Evolutionary conservation across 1,284 basidiomycete genomes (phyloP).

Genomic region (Naganishia sp.): DNA sequence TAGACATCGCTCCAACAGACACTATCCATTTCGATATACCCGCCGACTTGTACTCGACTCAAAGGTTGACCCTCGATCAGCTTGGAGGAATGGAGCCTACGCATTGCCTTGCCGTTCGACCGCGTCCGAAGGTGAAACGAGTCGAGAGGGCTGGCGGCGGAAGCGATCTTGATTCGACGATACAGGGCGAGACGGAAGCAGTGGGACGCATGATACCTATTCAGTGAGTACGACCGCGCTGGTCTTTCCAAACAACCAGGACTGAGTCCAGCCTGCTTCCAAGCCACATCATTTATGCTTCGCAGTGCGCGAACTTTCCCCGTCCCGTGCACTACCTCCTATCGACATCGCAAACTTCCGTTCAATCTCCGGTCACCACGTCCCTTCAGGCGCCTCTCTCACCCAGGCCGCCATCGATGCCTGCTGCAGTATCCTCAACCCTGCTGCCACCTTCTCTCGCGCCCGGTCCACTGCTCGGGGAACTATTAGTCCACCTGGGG

Average conservation of each 20-base stretch:
- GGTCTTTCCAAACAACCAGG: not conserved
- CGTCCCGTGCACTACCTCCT: not conserved
- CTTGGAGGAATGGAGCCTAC: constrained; percentile 13
- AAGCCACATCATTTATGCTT: constrained; percentile 30
- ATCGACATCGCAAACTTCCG: not conserved
- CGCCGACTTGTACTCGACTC: not conserved
- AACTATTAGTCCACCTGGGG: no score
- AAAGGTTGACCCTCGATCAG: not conserved
- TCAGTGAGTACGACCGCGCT: constrained; percentile 19
- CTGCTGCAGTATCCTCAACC: not conserved
- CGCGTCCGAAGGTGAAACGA: not conserved
- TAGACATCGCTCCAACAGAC: constrained; percentile 7
- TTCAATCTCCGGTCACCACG: not conserved
- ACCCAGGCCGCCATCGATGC: not conserved
- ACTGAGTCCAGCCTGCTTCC: not conserved
- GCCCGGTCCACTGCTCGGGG: no score
- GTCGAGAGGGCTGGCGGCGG: no score
- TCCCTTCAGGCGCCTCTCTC: not conserved
- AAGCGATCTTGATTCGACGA: not conserved
- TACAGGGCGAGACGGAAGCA: constrained; percentile 4
- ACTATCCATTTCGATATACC: constrained; percentile 16
- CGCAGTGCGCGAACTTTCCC: constrained; percentile 30
- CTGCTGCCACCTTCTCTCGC: no score
- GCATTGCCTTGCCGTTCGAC: constrained; percentile 30
- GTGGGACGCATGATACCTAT: constrained; percentile 29